phyloP scores from a whole-genome alignment of 495 filamentous ascomycete species.

The Pseudoneurospora amorphoporcata region DNA sequence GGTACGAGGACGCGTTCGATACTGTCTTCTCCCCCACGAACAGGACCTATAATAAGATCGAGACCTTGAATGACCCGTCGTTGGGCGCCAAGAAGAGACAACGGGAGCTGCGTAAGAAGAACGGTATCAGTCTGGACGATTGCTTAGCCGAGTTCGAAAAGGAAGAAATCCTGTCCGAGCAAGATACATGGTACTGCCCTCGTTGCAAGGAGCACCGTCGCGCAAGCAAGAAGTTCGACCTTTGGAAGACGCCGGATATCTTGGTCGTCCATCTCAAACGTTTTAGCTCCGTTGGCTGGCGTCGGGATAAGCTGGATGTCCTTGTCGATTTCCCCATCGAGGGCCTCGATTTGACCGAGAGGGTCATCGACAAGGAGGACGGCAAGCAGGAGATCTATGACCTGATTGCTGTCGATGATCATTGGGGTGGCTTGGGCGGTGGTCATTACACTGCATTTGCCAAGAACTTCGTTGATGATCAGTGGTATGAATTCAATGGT shows the following conservation, averaged over 20 bases:
- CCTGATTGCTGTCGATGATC: slow-evolving; percentile 88
- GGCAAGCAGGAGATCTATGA: slow-evolving; percentile 81
- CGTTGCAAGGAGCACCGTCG: slow-evolving; percentile 87
- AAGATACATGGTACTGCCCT: slow-evolving; percentile 94
- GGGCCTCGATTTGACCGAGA: slow-evolving; percentile 65
- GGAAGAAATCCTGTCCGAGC: slow-evolving; percentile 82
- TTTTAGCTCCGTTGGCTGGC: slow-evolving; percentile 67
- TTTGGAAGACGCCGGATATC: slow-evolving; percentile 94
- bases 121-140: slow-evolving; percentile 75
- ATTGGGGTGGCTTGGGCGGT: slow-evolving; percentile 82
- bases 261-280: slow-evolving; percentile 86
- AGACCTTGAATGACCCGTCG: slow-evolving; percentile 53
- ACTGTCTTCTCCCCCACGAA: slow-evolving; percentile 47
- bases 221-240: slow-evolving; percentile 89
- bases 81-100: slow-evolving; percentile 49
- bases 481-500: slow-evolving; percentile 97
- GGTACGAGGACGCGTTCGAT: slow-evolving; percentile 56
- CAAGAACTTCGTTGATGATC: slow-evolving; percentile 74
- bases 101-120: slow-evolving; percentile 51
- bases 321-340: slow-evolving; percentile 89
- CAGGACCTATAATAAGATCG: slow-evolving; percentile 41
- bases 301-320: slow-evolving; percentile 82
- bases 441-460: slow-evolving; percentile 94
- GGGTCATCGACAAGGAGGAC: slow-evolving; percentile 66
- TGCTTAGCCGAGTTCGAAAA: slow-evolving; percentile 91